phyloP scores from a whole-genome alignment of 768 basidiomycete species.

The Pilatotrama ljubarskyi region DNA sequence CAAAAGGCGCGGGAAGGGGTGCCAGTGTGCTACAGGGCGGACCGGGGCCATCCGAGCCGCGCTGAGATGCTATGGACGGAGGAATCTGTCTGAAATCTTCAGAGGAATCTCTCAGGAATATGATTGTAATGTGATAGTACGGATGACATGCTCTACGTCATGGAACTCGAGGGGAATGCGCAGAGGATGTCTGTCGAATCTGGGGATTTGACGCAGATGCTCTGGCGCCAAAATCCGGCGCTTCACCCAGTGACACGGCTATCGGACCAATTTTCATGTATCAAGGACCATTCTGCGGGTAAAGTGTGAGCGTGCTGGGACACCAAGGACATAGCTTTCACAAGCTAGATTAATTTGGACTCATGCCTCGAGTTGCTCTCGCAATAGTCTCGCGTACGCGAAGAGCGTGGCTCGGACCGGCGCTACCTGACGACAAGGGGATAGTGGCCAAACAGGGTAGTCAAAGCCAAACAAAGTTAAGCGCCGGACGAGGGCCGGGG shows the following conservation, averaged over 20 bases:
- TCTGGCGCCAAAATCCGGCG: not conserved
- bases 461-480: constrained; percentile 13
- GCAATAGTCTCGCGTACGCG: too few species aligned
- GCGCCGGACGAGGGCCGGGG: constrained; percentile 5
- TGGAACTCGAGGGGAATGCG: not conserved
- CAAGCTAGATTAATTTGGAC: too few species aligned
- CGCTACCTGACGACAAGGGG: constrained; percentile 2
- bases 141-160: not conserved
- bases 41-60: too few species aligned
- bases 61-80: not conserved
- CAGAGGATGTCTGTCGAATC: not conserved
- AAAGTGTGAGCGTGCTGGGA: too few species aligned
- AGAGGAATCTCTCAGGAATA: not conserved
- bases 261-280: too few species aligned
- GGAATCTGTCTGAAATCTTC: not conserved
- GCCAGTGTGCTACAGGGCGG: too few species aligned
- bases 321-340: too few species aligned
- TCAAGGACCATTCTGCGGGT: too few species aligned
- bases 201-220: not conserved
- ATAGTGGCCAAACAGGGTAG: constrained; percentile 11
- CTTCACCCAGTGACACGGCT: too few species aligned
- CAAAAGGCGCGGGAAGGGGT: too few species aligned
- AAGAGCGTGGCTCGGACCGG: not conserved
- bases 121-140: not conserved
- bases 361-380: too few species aligned